Conservation (phyloP, 208 protist species). For the Dictyostelium gargantuum region DNA sequence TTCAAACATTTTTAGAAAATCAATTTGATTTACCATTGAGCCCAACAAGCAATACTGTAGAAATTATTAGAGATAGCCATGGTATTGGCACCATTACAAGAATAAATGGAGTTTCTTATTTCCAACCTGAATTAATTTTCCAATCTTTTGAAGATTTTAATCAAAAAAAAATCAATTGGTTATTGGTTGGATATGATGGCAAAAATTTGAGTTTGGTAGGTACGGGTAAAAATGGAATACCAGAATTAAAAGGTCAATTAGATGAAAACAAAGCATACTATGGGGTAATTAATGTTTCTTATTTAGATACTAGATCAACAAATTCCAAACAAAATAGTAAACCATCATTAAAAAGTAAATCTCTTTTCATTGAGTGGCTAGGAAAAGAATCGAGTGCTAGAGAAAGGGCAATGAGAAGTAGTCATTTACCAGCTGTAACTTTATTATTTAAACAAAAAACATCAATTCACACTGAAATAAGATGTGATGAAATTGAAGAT, state of each 20-base stretch:
- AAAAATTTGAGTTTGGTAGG: not conserved
- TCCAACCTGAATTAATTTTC: not conserved
- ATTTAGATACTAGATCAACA: not conserved
- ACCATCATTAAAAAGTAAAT: not conserved
- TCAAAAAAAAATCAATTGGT: not conserved
- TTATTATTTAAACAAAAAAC: not conserved
- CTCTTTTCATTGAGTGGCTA: not conserved
- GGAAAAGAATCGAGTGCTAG: not conserved
- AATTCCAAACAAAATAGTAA: not conserved
- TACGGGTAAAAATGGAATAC: not conserved
- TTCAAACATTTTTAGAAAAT: no score
- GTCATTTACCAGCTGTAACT: not conserved
- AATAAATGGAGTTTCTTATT: not conserved
- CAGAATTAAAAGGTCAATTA: not conserved
- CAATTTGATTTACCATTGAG: not conserved
- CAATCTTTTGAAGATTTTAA: not conserved
- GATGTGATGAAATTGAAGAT: conserved; percentile 22
- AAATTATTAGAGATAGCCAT: not conserved
- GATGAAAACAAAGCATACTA: not conserved
- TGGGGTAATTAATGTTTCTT: not conserved
- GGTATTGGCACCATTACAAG: not conserved
- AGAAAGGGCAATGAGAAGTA: not conserved
- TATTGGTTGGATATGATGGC: not conserved
- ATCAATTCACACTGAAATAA: not conserved
- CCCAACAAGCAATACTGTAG: not conserved